A percentile compares a stretch with the other conserved stretches of the same genome.
These are phyloP conservation scores for Russula lepida DNA, from an alignment of 768 basidiomycete genomes.

Conservation along the genomic window DNA sequence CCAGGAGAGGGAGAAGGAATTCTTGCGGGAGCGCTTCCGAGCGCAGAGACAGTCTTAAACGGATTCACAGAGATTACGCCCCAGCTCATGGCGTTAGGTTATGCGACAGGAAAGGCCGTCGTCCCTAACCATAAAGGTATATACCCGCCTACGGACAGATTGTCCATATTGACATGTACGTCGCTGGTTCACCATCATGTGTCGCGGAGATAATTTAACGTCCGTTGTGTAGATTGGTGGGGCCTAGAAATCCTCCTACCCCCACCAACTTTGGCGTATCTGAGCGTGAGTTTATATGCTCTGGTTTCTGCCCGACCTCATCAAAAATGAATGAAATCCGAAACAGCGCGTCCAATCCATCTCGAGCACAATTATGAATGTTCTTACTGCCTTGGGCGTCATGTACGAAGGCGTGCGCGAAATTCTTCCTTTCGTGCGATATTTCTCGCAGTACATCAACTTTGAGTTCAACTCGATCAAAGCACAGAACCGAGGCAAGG, in stretches of 20 bases:
- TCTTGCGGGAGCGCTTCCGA: slow-evolving; percentile 68
- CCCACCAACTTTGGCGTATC: slow-evolving; percentile 52
- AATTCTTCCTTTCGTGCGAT: slow-evolving; percentile 76
- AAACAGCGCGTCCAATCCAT: slow-evolving; percentile 51
- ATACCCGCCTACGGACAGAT: slow-evolving; percentile 65
- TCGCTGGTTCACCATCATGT: slow-evolving; percentile 2
- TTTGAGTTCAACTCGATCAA: slow-evolving; percentile 63
- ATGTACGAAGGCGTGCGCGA: slow-evolving; percentile 71
- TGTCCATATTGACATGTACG: slow-evolving; percentile 75
- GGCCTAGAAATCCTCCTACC: slow-evolving; percentile 75
- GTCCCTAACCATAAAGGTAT: slow-evolving; percentile 60
- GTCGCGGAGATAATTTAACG: neutral
- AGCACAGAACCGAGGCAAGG: slow-evolving; percentile 55
- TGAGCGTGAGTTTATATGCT: slow-evolving; percentile 37
- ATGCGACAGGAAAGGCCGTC: slow-evolving; percentile 59
- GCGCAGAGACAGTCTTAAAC: slow-evolving; percentile 57
- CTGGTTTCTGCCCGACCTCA: neutral
- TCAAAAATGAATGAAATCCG: neutral
- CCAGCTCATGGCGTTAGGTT: slow-evolving; percentile 69
- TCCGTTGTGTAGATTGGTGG: slow-evolving; percentile 68
- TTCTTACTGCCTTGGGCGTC: slow-evolving; percentile 63
- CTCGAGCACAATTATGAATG: slow-evolving; percentile 54
- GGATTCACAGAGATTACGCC: slow-evolving; percentile 69
- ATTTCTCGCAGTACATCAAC: slow-evolving; percentile 71
- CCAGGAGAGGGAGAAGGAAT: slow-evolving; percentile 61